Percentiles rank a stretch among this genome's conserved stretches.
Evolutionary conservation across 768 basidiomycete species (phyloP).

Genomic region (Lactarius hengduanensis): DNA sequence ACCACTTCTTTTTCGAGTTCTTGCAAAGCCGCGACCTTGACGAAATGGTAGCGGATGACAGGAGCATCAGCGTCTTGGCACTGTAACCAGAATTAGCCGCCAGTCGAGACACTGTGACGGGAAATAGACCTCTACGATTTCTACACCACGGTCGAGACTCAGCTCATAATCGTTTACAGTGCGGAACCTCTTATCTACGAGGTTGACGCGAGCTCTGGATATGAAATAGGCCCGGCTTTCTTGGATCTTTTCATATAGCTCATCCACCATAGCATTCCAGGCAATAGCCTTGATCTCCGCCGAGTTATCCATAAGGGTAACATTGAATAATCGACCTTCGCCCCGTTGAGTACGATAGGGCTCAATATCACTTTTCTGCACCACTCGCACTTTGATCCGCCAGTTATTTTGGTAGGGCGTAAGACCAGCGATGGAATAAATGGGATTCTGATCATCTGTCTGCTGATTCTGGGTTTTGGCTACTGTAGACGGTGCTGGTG

Average conservation of each 20-base stretch:
- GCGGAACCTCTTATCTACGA: constrained; percentile 96
- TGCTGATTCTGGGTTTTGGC: constrained; percentile 16
- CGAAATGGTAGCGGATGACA: constrained; percentile 80
- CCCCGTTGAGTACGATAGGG: constrained; percentile 87
- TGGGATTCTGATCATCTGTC: constrained; percentile 33
- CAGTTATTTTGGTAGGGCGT: constrained; percentile 98
- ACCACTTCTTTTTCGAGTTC: constrained; percentile 72
- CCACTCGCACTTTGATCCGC: constrained; percentile 95
- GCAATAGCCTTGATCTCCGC: constrained; percentile 89
- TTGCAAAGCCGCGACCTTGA: constrained; percentile 60
- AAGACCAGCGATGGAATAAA: constrained; percentile 88
- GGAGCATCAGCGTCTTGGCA: constrained; percentile 82
- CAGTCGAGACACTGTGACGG: neutral
- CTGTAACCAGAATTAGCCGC: constrained; percentile 41
- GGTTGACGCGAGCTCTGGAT: constrained; percentile 86
- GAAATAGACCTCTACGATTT: constrained; percentile 72
- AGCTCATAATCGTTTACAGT: constrained; percentile 96
- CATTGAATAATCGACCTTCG: constrained; percentile 92
- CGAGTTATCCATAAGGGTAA: constrained; percentile 92
- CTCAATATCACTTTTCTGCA: constrained; percentile 83
- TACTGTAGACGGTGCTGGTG: constrained; percentile 21
- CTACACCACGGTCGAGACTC: constrained; percentile 76
- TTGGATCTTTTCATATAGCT: constrained; percentile 78
- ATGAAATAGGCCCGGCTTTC: constrained; percentile 93
- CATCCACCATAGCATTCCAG: constrained; percentile 84